Evolutionary conservation across 192 early-diverging fungal species (phyloP), one percentile per base, ranked within the genome.

Genomic region (Podila verticillata): DNA sequence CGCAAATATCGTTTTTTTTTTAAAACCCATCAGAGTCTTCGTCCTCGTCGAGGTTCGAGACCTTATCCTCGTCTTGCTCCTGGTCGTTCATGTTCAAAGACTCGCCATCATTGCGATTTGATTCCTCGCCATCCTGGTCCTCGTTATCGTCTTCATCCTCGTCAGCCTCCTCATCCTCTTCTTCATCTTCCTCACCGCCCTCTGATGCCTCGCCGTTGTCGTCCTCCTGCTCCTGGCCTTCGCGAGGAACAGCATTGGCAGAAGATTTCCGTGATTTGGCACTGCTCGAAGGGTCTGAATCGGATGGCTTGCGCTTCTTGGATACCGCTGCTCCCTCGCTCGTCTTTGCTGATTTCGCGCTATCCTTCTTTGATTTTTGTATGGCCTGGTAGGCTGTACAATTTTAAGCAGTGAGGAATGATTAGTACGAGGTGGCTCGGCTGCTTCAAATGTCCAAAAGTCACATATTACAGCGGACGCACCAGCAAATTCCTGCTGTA

Each of bases 401-500:
- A 20, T 7, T 19, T 17, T 13, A 12, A 28, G n/a, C 6, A 10
- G 24, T 22, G n/a, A 0, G 56, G 48, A 28, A 12, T 17, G 26
- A 49, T 13, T 19, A 68, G 24, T 22, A 62, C 9, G 32, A 29
- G 15, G 19, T 34, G 15, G 20, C 32, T 13, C 15, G 13, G 9
- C 36, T 22, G 3, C 29, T 51, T 44, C 3, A 30, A n/a, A 17
- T 7, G 5, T 44, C 29, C 22, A 47, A 17, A 22, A n/a, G n/a
- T n/a, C n/a, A n/a, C 7, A 30, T 7, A 7, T 48, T 26, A 5
- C 8, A 44, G 39, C 4, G 39, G 17, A 44, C 39, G n/a, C 84
- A 88, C 85, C 83, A 75, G 71, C 47, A 30, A 84, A 75, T 24
- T 78, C 72, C 22, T 83, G 84, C 20, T 59, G 65, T 36, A 88